These are phyloP conservation scores for Oryza australiensis DNA, from an alignment of 176 grass and related monocot genomes.

Conservation along the genomic window DNA sequence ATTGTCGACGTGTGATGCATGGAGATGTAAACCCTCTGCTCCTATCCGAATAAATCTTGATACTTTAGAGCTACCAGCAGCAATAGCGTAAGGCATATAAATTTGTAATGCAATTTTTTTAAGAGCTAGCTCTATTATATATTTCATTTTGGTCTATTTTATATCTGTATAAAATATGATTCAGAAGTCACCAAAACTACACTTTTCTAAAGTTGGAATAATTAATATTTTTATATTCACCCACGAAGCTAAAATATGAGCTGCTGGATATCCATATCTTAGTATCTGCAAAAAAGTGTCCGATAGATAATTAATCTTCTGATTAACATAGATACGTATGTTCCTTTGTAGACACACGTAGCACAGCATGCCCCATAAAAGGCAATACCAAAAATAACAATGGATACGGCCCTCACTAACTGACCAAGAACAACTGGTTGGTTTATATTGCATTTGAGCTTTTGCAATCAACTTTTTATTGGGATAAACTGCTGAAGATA, in stretches of 20 bases:
- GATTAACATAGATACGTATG: neutral
- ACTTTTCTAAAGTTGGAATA: neutral
- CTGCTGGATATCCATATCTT: neutral
- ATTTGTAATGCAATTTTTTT: neutral
- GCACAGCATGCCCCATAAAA: neutral
- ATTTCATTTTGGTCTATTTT: neutral
- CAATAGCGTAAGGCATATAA: neutral
- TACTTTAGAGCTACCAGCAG: too few species aligned
- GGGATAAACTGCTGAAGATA: neutral
- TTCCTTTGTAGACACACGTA: neutral
- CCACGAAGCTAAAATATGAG: neutral
- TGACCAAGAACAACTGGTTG: slow-evolving; percentile 18
- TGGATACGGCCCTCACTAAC: neutral
- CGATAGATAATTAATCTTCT: neutral
- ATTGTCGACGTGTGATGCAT: neutral
- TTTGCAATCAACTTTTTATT: neutral
- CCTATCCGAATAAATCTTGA: too few species aligned
- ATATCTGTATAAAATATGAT: neutral
- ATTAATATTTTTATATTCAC: neutral
- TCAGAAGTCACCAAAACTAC: neutral
- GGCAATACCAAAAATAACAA: slow-evolving; percentile 12
- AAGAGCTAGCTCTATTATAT: neutral
- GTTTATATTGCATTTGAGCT: slow-evolving; percentile 10
- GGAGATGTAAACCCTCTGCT: too few species aligned
- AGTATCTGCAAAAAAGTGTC: neutral